phyloP scores from a whole-genome alignment of 768 basidiomycete species.

The Rhodosporidiobolus sp. region DNA sequence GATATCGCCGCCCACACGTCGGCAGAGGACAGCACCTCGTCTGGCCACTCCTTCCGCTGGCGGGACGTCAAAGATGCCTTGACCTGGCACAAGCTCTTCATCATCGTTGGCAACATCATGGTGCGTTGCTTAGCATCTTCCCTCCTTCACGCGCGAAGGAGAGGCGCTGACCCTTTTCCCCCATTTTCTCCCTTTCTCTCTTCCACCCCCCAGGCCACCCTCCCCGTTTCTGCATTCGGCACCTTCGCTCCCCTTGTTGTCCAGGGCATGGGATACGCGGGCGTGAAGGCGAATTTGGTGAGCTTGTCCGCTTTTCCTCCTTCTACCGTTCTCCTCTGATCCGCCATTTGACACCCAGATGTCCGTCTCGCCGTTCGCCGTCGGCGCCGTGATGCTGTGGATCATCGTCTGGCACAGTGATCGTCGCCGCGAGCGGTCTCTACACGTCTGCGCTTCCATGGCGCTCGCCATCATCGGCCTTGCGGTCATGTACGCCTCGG shows the following conservation, averaged over 20 bases:
- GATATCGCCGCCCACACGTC: slow-evolving; percentile 7
- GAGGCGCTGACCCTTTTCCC: not conserved
- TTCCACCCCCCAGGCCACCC: not conserved
- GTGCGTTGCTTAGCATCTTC: not conserved
- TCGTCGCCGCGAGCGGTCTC: slow-evolving; percentile 45
- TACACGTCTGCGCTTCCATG: slow-evolving; percentile 43
- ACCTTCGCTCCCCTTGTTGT: slow-evolving; percentile 17
- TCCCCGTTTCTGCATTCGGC: not conserved
- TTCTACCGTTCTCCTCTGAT: not conserved
- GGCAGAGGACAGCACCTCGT: not conserved
- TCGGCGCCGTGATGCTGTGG: slow-evolving; percentile 42
- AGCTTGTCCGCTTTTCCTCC: not conserved
- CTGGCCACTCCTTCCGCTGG: not conserved
- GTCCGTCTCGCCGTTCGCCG: slow-evolving; percentile 37
- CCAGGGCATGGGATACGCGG: slow-evolving; percentile 13
- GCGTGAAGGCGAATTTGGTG: slow-evolving; percentile 25
- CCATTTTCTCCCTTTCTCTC: not conserved
- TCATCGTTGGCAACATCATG: slow-evolving; percentile 19
- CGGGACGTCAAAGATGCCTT: slow-evolving; percentile 8
- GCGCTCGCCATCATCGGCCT: slow-evolving; percentile 44
- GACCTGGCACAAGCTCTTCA: slow-evolving; percentile 29
- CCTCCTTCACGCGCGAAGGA: not conserved
- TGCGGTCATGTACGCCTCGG: slow-evolving; percentile 41
- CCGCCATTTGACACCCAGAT: slow-evolving; percentile 1
- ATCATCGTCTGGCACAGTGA: slow-evolving; percentile 47